phyloP scores from a whole-genome alignment of 129 eudicot genomes.

The Mikania micrantha region DNA sequence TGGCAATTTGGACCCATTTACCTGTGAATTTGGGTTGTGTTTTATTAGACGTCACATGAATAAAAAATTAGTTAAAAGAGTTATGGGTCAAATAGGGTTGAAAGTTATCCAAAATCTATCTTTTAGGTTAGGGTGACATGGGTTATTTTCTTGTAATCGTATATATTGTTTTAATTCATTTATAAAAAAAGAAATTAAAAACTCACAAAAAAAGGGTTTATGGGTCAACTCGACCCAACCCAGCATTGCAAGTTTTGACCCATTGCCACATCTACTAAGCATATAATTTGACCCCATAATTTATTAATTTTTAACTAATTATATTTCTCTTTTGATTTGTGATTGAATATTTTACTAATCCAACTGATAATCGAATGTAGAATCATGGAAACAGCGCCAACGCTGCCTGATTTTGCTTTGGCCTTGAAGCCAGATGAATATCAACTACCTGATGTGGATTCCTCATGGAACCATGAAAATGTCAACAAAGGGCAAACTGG shows the following conservation, averaged over 20 bases:
- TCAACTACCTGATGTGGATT: conserved; percentile 75
- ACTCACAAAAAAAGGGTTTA: background rate
- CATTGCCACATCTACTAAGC: background rate
- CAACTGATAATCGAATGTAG: conserved; percentile 26
- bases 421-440: conserved; percentile 95
- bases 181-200: no score
- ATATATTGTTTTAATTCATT: background rate
- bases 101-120: background rate
- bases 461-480: conserved; percentile 63
- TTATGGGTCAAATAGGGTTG: background rate
- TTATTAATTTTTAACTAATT: background rate
- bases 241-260: background rate
- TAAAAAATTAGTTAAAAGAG: background rate
- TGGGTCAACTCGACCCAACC: background rate
- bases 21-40: background rate
- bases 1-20: background rate
- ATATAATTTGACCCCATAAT: background rate
- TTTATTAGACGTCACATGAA: background rate
- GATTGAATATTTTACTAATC: background rate
- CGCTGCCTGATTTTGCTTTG: conserved; percentile 86
- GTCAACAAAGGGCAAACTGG: conserved; percentile 30
- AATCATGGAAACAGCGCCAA: conserved; percentile 94
- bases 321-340: background rate
- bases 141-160: background rate
- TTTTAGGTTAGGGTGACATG: background rate